Base-by-base conservation (phyloP, 2,329 filamentous ascomycete genomes). In the Seiridium unicorne region DNA sequence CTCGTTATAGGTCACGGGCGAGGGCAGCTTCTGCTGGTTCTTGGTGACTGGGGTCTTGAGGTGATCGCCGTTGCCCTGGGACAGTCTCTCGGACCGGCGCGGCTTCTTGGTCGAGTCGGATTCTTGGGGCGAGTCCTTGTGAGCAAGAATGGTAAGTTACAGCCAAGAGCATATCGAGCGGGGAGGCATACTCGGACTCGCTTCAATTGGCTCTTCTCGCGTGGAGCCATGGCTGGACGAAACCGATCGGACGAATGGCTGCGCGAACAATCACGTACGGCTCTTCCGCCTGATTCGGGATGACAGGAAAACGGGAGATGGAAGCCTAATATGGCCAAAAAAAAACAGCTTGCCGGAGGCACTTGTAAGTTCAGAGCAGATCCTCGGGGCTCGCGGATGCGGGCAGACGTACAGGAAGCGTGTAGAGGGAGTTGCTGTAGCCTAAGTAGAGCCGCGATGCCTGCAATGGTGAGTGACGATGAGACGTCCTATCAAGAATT, bases 171-270 rank as follows among this genome's bases (percentile, higher is more conserved):
- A 53, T 4, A 53, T 53, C 35, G 49, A 35, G 18, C 6, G 56
- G 58, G 61, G 67, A 73, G 61, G 80, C 85, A 73, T 81, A 95
- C 92, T 75, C 89, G 85, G 68, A 81, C 85, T 72, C 92, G 88
- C 82, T 96, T 96, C 79, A 95, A 86, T 78, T 91, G 89, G 80
- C 89, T 93, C 80, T 91, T 91, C 77, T 95, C 90, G 66, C 81
- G 78, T 76, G 87, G 81, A 76, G 85, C 78, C 85, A 87, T 87
- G 65, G 34, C 49, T 38, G 9, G 8, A 31, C 7, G 5, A 38
- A 35, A 7, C 32, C 11, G 5, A 34, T 3, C 36, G n/a, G 36
- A 44, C 44, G 10, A 3, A 55, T 38, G 38, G 40, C 34, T 36
- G 49, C 9, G 34, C 51, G 32, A 34, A 42, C 18, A 26, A 26